A percentile compares a stretch with the other conserved stretches of the same genome.
phyloP scores from a whole-genome alignment of 371 early-diverging fungal genomes.

The Mortierella sp. region DNA sequence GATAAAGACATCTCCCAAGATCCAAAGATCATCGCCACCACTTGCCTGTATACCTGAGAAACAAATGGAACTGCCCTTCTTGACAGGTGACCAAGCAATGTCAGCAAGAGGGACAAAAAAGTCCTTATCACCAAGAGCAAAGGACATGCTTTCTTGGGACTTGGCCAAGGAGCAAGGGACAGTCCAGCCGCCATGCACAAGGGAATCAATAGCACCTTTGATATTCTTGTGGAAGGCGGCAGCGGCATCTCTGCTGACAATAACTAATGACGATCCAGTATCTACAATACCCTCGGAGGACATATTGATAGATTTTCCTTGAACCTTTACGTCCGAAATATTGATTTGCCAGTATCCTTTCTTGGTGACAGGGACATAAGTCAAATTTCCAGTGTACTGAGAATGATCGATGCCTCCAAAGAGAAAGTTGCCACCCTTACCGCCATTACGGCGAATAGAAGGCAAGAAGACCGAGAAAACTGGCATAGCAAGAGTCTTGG shows the following conservation, averaged over 20 bases:
- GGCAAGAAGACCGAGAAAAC: conserved; percentile 58
- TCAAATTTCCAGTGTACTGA: conserved; percentile 66
- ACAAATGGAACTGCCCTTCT: conserved; percentile 9
- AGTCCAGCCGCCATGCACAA: background rate
- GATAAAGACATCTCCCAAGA: conserved; percentile 62
- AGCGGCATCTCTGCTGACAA: conserved; percentile 27
- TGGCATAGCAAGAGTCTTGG: conserved; percentile 47
- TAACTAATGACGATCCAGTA: conserved; percentile 57
- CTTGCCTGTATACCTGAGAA: conserved; percentile 33
- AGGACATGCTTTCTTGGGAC: conserved; percentile 13
- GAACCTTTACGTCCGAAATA: conserved; percentile 16
- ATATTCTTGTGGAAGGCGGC: conserved; percentile 27
- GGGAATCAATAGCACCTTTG: background rate
- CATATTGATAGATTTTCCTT: conserved; percentile 11
- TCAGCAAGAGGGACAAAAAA: conserved; percentile 43
- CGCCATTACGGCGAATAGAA: conserved; percentile 28
- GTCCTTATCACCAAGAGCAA: conserved; percentile 17
- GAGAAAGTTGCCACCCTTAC: conserved; percentile 63
- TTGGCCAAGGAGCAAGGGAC: conserved; percentile 1
- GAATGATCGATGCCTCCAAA: conserved; percentile 71
- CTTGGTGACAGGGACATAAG: conserved; percentile 75
- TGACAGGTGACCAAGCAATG: background rate
- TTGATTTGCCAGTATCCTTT: conserved; percentile 61
- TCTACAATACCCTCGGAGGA: conserved; percentile 51
- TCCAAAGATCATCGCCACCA: conserved; percentile 31